Base-by-base conservation (phyloP, 2,329 filamentous ascomycete genomes). In the Xylariomycetidae sp. region DNA sequence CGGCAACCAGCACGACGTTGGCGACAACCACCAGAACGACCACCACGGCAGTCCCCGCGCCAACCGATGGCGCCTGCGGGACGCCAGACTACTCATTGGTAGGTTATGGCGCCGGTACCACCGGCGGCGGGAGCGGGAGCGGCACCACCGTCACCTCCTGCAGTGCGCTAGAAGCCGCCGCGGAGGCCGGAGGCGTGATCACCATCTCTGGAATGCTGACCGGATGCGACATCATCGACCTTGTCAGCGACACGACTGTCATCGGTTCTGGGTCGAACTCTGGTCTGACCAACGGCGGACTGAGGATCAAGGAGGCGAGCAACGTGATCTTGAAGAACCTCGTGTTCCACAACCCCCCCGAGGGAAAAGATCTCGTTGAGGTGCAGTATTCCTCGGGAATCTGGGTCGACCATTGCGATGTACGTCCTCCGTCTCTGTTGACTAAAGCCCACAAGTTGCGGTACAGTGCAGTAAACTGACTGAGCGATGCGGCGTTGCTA, bases 291-390 rank as follows among this genome's bases (percentile, higher is more conserved):
- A 61, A 64, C 31, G 55, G 67, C 34, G 66, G 66, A 6, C 54
- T 77, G 30, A 65, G 62, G 34, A 56, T 76, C 44, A 68, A 67
- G 51, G 50, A 58, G 23, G 58, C 54, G 13, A 62, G 50, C 37
- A 78, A 79, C 42, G 72, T 78, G 30, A 76, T 79, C 36, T 50
- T 79, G 30, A 70, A 69, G 29, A 78, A 79, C 57, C 51, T 79
- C 23, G 69, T 69, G 42, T 66, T 74, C 40, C 51, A 61, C 40
- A 68, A 72, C 36, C 67, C 74, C 2, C 58, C 63, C 6, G 54
- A 59, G 7, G 57, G 62, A 19, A 69, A 69, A 23, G 74, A 79
- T 50, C 65, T 69, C 25, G 62, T 79, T 33, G 64, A 65, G 3
- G 60, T 75, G 3, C 63, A 76, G 40, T 48, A 51, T 3, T 58